Percentiles rank a stretch among this genome's conserved stretches.
Conservation (phyloP, 73 alveolate species). For the Uronychia binucleata region DNA sequence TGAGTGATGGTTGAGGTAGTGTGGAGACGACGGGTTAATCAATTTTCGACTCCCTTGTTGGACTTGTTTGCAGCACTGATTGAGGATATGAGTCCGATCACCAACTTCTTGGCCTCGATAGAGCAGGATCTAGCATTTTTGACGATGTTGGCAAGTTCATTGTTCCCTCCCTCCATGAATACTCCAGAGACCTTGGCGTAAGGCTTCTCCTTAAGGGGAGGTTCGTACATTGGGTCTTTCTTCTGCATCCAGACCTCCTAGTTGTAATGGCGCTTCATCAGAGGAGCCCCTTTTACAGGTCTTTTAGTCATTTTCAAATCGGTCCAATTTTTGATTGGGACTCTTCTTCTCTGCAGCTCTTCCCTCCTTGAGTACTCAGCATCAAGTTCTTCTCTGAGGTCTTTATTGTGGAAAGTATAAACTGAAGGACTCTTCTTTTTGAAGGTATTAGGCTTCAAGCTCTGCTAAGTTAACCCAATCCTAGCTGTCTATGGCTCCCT, state of each 20-base stretch:
- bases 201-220: neutral
- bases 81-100: neutral
- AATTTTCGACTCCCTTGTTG: neutral
- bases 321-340: neutral
- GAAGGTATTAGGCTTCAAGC: no score
- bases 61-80: neutral
- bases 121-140: neutral
- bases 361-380: neutral
- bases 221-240: neutral
- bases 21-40: no score
- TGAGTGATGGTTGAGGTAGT: no score
- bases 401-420: neutral
- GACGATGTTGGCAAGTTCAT: neutral
- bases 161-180: neutral
- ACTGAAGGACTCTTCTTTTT: no score
- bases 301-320: neutral
- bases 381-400: neutral
- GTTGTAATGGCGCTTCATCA: no score
- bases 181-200: neutral
- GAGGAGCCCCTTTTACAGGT: no score
- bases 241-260: neutral
- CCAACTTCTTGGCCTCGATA: neutral
- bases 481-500: no score
- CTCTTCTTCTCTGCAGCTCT: neutral
- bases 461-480: no score